A percentile compares a stretch with the other conserved stretches of the same genome.
Evolutionary conservation across 768 basidiomycete genomes (phyloP).

Genomic region (Multifurca ochricompacta): DNA sequence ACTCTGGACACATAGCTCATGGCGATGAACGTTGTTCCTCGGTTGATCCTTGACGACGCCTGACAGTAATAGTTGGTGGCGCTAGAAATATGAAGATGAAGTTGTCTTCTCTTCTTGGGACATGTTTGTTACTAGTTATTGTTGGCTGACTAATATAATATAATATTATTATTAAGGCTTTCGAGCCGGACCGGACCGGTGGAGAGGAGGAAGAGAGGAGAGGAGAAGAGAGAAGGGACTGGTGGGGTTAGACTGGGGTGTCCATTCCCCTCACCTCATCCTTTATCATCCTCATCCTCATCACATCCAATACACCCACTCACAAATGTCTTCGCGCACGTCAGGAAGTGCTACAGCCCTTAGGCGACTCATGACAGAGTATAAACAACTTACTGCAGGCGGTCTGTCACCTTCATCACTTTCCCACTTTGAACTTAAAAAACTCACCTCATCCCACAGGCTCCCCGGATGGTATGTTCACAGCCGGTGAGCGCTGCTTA

Average conservation of each 20-base stretch:
- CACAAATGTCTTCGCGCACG: slow-evolving; percentile 45
- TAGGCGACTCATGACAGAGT: slow-evolving; percentile 87
- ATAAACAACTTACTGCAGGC: slow-evolving; percentile 76
- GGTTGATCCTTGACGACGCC: slow-evolving; percentile 79
- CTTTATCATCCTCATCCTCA: neutral
- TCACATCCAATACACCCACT: neutral
- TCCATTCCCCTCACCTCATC: neutral
- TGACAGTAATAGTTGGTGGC: slow-evolving; percentile 21
- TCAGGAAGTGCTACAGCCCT: slow-evolving; percentile 63
- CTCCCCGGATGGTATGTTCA: slow-evolving; percentile 93
- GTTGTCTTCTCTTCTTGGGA: no score
- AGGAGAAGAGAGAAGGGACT: no score
- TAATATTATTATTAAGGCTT: neutral
- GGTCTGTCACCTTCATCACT: slow-evolving; percentile 33
- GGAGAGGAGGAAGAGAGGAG: no score
- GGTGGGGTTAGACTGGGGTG: no score
- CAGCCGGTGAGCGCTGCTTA: slow-evolving; percentile 65
- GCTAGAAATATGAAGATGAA: no score
- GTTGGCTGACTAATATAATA: neutral
- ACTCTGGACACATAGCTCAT: slow-evolving; percentile 58
- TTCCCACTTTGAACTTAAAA: no score
- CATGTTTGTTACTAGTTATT: no score
- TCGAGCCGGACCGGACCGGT: slow-evolving; percentile 1
- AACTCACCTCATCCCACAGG: slow-evolving; percentile 34
- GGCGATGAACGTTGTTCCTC: slow-evolving; percentile 96